Evolutionary conservation across 2,329 filamentous ascomycete species (phyloP), one percentile per base, ranked within the genome.

Genomic region (Pseudogymnoascus sp.): DNA sequence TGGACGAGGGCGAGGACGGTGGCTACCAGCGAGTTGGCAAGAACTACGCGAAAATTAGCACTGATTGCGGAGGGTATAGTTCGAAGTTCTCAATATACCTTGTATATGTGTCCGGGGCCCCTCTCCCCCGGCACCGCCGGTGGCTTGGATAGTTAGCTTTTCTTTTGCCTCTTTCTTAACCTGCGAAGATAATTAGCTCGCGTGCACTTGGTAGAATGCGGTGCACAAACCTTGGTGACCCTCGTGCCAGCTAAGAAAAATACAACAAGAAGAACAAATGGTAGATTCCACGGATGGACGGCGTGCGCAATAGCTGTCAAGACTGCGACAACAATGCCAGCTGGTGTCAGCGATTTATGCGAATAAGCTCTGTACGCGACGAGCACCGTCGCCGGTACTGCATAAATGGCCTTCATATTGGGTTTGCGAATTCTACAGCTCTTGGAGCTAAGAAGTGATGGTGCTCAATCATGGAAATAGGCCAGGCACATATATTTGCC

Each of bases 221-320:
- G 5, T 12, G 13, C 13, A 61, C 70, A 27, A 73, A 91, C 89
- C 78, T 93, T 92, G 0, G 93, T 97, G 0, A 87, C 92, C 60
- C 86, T 80, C 1, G 89, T 96, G 1, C 92, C 94, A 4, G 88
- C 85, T 2, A 96, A 77, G 75, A 96, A 97, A 78, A 97, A 97
- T 36, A 92, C 83, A 59, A 83, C 82, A 1, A 97, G 80, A 9
- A 97, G 80, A 29, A 83, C 83, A 76, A 97, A 95, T n/a, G 91
- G 92, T n/a, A 92, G 79, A 64, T 89, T 90, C 87, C 91, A 97
- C 3, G 93, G 93, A 74, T 97, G 92, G n/a, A 92, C 77, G 13
- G 92, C 91, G 74, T 99, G 94, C 9, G 88, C 84, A 52, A 82
- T 74, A 3, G 91, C 92, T 3, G 92, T 96, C 45, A 88, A 69